A percentile compares a stretch with the other conserved stretches of the same genome.
Evolutionary conservation across 495 filamentous ascomycete genomes (phyloP).

Genomic region (Chlorociboria aeruginascens): DNA sequence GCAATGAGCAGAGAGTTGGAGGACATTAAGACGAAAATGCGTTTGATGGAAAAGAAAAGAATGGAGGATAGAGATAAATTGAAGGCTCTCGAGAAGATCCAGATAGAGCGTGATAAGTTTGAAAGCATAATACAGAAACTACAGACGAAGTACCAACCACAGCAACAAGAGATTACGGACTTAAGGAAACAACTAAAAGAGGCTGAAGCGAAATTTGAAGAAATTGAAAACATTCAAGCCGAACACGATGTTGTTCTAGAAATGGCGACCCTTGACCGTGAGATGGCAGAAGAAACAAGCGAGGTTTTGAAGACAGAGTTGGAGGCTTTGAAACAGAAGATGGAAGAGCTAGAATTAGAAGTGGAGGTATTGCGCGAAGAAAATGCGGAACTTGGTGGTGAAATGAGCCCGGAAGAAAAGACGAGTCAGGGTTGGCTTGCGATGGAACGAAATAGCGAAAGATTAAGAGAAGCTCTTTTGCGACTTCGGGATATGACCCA

Average conservation of each 20-base stretch:
- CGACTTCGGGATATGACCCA: constrained; percentile 76
- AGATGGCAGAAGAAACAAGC: constrained; percentile 92
- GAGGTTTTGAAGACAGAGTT: constrained; percentile 72
- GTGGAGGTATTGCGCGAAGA: constrained; percentile 79
- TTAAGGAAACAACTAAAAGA: constrained; percentile 69
- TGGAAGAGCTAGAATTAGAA: constrained; percentile 80
- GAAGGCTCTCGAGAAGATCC: constrained; percentile 62
- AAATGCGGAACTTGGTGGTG: constrained; percentile 67
- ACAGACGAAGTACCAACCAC: constrained; percentile 77
- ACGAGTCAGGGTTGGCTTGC: constrained; percentile 79
- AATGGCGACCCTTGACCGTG: constrained; percentile 77
- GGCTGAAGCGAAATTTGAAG: constrained; percentile 50
- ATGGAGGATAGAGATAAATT: constrained; percentile 80
- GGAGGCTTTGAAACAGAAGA: constrained; percentile 57
- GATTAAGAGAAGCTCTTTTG: constrained; percentile 76
- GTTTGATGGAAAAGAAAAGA: constrained; percentile 70
- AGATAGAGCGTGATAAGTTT: constrained; percentile 74
- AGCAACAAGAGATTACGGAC: constrained; percentile 68
- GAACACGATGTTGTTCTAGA: constrained; percentile 80
- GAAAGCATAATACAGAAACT: constrained; percentile 85
- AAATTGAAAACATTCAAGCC: constrained; percentile 57
- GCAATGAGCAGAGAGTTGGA: constrained; percentile 55
- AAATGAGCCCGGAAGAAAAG: constrained; percentile 81
- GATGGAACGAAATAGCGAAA: constrained; percentile 80
- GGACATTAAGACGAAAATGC: constrained; percentile 67